Base-by-base conservation (phyloP, 176 grass and related monocot species). In the Thalia dealbata region DNA sequence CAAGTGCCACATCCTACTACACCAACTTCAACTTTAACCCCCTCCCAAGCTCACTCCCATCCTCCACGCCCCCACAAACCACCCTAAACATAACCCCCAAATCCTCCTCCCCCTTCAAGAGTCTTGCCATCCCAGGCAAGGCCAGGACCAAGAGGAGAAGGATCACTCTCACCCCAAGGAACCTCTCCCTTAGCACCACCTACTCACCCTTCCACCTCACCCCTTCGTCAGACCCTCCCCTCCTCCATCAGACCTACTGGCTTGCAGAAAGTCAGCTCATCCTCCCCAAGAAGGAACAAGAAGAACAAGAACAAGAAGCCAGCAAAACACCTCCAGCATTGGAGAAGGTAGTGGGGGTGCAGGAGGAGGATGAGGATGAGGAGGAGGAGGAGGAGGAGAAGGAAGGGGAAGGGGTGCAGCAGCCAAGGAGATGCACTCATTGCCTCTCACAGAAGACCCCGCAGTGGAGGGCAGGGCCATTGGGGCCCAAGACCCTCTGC, bases 201-300 rank as follows among this genome's bases (percentile, higher is more conserved):
- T 62, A 28, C 62, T 45, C 79, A 52, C 64, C 73, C 3, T 56
- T 87, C 69, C 50, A 81, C 44, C 59, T 83, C 29, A 69, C 84
- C 85, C 82, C 85, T 60, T 81, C 83, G 3, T 67, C 64, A 67
- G 77, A 79, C 0, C 77, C 87, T 14, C 85, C 85, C 15, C 66
- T 86, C 60, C 74, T 67, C 25, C 80, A 99, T 62, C 95, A 84
- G 68, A 84, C 89, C 46, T 52, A 91, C 28, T 99, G 95, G 95
- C 64, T 99, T 54, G 95, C 95, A 29, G 95, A 99, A 73, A 99
- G 95, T 54, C 90, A 99, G 82, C 87, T 92, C 76, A 82, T 99
- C 73, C 78, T 84, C 77, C 90, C 87, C 22, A 84, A 84, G 12
- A 79, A 82, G 83, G 76, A 82, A 82, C 75, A 68, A 16, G 50